Base-by-base conservation (phyloP, 352 stramenopile genomes). In the Phytophthora citrophthora region DNA sequence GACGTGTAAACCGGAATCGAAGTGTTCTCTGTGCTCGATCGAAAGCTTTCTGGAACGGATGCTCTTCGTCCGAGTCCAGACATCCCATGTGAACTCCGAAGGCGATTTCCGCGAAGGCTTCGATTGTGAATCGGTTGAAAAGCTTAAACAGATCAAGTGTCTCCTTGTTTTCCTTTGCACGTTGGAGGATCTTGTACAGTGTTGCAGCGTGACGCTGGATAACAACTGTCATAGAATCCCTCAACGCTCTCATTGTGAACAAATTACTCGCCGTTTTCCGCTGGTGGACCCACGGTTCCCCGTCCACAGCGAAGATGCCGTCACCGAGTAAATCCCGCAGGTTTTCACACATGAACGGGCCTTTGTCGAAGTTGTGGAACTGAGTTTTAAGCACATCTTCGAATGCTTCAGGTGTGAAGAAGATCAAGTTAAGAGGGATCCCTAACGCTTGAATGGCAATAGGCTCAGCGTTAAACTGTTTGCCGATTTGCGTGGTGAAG, bases 201-300 rank as follows among this genome's bases (percentile, higher is more conserved):
- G 48, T 29, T 0, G 49, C 12, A 2, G 54, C 15, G 40, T 86
- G 63, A 10, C 58, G 66, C 36, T 75, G 62, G 2, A 88, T 68
- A 0, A 26, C 41, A 1, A 13, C 4, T 0, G 71, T 70, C 76
- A 86, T 84, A n/a, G 63, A 76, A 15, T 79, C 73, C 10, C 77
- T 55, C 11, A 89, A 32, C 5, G 68, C 26, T 1, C 68, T 67
- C 45, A 66, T 79, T 1, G 80, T 93, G 43, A 96, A 95, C 10
- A 97, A 85, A 44, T 96, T 83, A 39, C 79, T 96, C 45, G 89
- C 82, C 0, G 69, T 86, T 65, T 95, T 95, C 48, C 87, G 81
- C 60, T 95, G 87, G 41, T 84, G 64, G 31, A 76, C 55, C 87
- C 87, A 95, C 27, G 46, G 26, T 15, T 72, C 59, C 5, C 79